phyloP scores from a whole-genome alignment of 164 flowering plant species.

The Euptelea pleiosperma region DNA sequence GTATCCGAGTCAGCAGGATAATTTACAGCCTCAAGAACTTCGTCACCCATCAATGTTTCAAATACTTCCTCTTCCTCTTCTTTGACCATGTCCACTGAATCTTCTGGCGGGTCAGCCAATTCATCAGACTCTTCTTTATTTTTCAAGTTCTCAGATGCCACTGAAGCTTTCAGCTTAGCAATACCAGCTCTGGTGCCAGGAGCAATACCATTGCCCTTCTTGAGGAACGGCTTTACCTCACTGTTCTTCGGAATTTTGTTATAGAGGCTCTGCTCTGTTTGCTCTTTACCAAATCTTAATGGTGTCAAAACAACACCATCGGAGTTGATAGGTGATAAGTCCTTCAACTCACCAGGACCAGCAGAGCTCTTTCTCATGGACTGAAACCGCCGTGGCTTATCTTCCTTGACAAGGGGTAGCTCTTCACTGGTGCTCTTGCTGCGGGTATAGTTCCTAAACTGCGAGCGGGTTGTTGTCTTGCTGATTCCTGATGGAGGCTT shows the following conservation, averaged over 20 bases:
- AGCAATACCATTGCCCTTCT: constrained; percentile 63
- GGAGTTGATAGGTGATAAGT: constrained; percentile 38
- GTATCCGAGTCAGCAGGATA: constrained; percentile 28
- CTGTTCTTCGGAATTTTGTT: constrained; percentile 32
- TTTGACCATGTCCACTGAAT: constrained; percentile 30
- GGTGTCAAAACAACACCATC: constrained; percentile 47
- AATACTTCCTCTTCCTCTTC: constrained; percentile 50
- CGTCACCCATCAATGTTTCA: constrained; percentile 40
- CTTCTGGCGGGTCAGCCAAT: constrained; percentile 41
- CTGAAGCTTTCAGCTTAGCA: constrained; percentile 49
- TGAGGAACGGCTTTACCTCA: constrained; percentile 55
- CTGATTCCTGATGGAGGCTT: constrained; percentile 61
- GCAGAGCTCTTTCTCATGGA: constrained; percentile 56
- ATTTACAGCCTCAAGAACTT: constrained; percentile 12
- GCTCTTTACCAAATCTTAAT: constrained; percentile 48
- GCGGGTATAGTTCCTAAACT: constrained; percentile 49
- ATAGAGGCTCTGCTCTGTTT: constrained; percentile 31
- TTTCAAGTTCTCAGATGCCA: constrained; percentile 35
- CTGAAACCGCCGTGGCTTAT: constrained; percentile 54
- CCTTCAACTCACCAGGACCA: constrained; percentile 48
- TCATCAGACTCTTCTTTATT: constrained; percentile 50
- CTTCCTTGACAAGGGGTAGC: constrained; percentile 49
- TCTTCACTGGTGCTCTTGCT: constrained; percentile 74
- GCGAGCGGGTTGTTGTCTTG: constrained; percentile 53
- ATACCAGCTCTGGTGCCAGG: constrained; percentile 46